Percentiles rank a stretch among this genome's conserved stretches.
These are phyloP conservation scores for Flaveria floridana DNA, from an alignment of 140 eudicot species.

Conservation along the genomic window DNA sequence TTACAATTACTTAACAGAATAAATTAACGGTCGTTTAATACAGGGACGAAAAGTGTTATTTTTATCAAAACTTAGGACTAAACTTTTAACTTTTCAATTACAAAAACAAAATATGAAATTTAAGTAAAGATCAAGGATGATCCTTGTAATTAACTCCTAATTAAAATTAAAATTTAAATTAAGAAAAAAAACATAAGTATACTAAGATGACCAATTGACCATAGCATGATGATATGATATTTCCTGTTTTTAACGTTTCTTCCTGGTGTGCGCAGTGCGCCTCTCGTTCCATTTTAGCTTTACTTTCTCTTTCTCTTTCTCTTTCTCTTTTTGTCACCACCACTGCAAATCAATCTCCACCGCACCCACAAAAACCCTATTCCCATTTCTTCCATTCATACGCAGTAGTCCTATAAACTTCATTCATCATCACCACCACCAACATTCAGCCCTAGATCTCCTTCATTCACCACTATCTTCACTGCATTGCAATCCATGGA, in stretches of 20 bases:
- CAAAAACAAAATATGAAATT: no score
- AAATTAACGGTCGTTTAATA: no score
- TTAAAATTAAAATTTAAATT: no score
- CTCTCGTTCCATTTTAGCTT: conserved; percentile 25
- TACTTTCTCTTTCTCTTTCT: conserved; percentile 17
- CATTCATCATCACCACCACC: neutral
- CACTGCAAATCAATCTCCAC: conserved; percentile 19
- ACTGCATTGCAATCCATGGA: conserved; percentile 22
- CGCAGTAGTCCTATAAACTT: neutral
- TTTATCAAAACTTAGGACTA: no score
- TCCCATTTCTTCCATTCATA: conserved; percentile 6
- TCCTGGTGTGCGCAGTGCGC: conserved; percentile 24
- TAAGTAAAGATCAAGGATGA: no score
- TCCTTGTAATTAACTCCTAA: no score
- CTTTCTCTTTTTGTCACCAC: conserved; percentile 15
- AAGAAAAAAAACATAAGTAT: no score
- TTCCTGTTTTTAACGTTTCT: neutral
- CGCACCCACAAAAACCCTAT: conserved; percentile 7
- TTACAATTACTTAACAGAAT: no score
- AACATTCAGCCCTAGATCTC: conserved; percentile 27
- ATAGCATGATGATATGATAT: conserved; percentile 16
- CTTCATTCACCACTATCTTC: neutral
- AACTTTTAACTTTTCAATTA: no score
- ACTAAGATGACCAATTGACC: no score
- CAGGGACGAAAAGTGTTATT: no score